Evolutionary conservation across 1,139 yeast genomes (phyloP), one percentile per base, ranked within the genome.

Genomic region (Meyerozyma smithsonii): DNA sequence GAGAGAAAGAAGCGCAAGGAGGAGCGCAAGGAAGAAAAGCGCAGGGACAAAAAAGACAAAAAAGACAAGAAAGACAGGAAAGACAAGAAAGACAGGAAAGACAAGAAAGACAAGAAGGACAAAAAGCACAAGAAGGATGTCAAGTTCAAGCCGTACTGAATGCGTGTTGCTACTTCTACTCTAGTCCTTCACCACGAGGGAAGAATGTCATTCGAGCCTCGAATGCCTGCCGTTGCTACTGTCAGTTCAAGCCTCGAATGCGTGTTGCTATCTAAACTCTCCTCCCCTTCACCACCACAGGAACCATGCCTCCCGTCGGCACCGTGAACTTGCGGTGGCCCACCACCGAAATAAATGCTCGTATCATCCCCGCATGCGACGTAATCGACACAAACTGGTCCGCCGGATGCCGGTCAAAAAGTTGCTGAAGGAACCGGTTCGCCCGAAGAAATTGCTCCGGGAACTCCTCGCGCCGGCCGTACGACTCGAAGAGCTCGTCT

Each of bases 271-370:
- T n/a, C n/a, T n/a, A n/a, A n/a, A n/a, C n/a, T n/a, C 63, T 52
- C 10, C 61, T 59, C 5, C 58, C 77, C 48, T 69, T 73, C 11
- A 80, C 71, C 10, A 79, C 72, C 16, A 79, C 66, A 1, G 86
- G 86, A 19, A 81, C 69, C 79, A 81, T 76, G 4, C 84, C 86
- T 0, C 86, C 87, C 0, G 86, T 78, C 11, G 77, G 70, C 35
- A 81, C 67, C 14, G 78, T 66, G 51, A 77, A 81, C 35, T 62
- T 61, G 40, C 83, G 61, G 52, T 81, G 86, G 2, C 71, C 71
- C 26, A 73, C 52, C 1, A 74, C 84, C 21, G 73, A 64, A 8
- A 80, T 59, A 30, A 79, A 63, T 24, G 77, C 66, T 43, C 80
- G 58, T 26, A 80, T 78, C 17, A 79, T 75, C 4, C 85, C 86